Conservation (phyloP, 2,329 filamentous ascomycete species). For the Rhinocladiella similis region DNA sequence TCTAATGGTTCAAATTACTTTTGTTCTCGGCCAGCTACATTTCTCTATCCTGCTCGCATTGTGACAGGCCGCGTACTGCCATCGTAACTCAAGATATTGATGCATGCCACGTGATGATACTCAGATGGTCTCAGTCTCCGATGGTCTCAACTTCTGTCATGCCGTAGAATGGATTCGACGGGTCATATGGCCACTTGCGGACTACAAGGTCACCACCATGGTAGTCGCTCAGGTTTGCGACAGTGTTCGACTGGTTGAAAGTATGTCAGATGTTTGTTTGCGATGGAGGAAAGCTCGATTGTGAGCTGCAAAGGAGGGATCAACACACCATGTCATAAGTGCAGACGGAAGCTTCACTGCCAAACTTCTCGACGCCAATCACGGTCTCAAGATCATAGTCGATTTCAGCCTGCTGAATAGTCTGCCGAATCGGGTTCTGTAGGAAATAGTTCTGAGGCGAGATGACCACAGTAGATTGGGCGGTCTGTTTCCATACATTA, state of each 20-base stretch:
- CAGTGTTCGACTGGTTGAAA: neutral
- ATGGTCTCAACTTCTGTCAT: neutral
- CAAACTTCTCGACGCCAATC: neutral
- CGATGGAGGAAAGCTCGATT: neutral
- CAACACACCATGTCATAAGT: neutral
- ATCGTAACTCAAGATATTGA: too few species aligned
- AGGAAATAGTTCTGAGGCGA: conserved; percentile 9
- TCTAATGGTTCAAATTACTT: too few species aligned
- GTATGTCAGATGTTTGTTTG: neutral
- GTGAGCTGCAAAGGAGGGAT: neutral
- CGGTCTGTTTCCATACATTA: neutral
- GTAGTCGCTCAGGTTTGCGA: neutral
- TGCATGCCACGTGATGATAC: too few species aligned
- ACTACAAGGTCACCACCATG: neutral
- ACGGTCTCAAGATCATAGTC: conserved; percentile 17
- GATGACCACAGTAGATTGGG: conserved; percentile 1
- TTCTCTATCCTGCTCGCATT: too few species aligned
- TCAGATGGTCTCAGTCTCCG: neutral
- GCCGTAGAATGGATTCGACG: neutral
- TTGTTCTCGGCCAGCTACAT: too few species aligned
- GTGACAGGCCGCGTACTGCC: too few species aligned
- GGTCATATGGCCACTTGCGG: conserved; percentile 1
- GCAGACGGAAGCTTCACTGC: neutral
- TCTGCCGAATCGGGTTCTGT: conserved; percentile 6
- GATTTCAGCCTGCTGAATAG: conserved; percentile 5